Percentiles rank a stretch among this genome's conserved stretches.
Evolutionary conservation across 2,329 filamentous ascomycete species (phyloP).

Genomic region (Neurospora sp.): DNA sequence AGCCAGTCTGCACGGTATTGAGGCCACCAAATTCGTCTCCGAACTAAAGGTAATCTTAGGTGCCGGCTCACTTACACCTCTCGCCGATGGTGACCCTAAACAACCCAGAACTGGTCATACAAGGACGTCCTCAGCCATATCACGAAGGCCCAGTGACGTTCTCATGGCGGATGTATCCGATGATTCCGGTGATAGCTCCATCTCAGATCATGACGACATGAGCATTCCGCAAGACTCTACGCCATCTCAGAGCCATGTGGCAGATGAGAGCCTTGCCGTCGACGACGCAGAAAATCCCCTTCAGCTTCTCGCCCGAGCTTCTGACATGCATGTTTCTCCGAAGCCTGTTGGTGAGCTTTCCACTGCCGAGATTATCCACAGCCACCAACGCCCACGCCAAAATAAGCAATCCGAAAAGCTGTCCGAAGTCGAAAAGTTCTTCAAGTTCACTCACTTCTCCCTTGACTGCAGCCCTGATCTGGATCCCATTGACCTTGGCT

Average conservation of each 20-base stretch:
- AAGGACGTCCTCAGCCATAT: conserved; percentile 4
- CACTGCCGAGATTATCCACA: conserved; percentile 9
- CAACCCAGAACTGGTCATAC: conserved; percentile 9
- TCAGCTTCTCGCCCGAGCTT: conserved; percentile 63
- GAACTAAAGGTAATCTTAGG: conserved; percentile 33
- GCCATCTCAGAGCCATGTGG: conserved; percentile 18
- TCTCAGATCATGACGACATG: conserved; percentile 22
- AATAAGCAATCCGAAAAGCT: conserved; percentile 28
- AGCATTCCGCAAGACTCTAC: conserved; percentile 17
- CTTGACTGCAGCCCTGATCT: conserved; percentile 54
- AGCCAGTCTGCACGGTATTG: conserved; percentile 31
- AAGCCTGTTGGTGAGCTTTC: conserved; percentile 16
- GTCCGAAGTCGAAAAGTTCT: conserved; percentile 52
- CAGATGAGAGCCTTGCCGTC: conserved; percentile 46
- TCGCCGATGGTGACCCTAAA: conserved; percentile 7
- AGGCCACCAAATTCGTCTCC: conserved; percentile 36
- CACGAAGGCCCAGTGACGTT: conserved; percentile 11
- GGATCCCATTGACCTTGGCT: conserved; percentile 59
- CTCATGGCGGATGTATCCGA: conserved; percentile 17
- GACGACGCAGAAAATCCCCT: conserved; percentile 69
- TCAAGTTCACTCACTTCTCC: conserved; percentile 53
- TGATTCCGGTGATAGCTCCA: conserved; percentile 19
- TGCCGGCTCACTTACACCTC: conserved; percentile 14
- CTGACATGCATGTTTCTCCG: conserved; percentile 52
- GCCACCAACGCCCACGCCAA: conserved; percentile 12